These are phyloP conservation scores for Incumbomyces lentus DNA, from an alignment of 2,329 filamentous ascomycete species.

Conservation along the genomic window DNA sequence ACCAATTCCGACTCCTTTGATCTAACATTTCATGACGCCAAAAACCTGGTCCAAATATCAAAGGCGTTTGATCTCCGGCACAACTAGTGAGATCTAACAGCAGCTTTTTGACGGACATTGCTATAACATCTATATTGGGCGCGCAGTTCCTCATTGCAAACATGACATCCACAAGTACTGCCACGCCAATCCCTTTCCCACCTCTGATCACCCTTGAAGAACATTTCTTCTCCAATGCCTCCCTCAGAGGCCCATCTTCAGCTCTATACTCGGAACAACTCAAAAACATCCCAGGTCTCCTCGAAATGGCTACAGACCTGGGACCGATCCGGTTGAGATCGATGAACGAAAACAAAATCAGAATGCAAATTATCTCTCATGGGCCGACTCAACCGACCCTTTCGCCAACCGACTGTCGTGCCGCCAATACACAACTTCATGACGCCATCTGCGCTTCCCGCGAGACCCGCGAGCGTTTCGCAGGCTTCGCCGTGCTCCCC, in stretches of 20 bases:
- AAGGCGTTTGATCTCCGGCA: no score
- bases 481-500: constrained; percentile 35
- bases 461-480: constrained; percentile 27
- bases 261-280: constrained; percentile 6
- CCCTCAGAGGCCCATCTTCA: constrained; percentile 1
- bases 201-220: constrained; percentile 20
- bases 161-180: neutral
- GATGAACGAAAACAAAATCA: constrained; percentile 15
- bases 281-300: constrained; percentile 4
- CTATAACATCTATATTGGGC: no score
- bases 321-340: constrained; percentile 13
- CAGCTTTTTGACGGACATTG: no score
- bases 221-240: constrained; percentile 13
- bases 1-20: no score
- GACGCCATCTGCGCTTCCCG: constrained; percentile 18
- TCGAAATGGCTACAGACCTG: constrained; percentile 14
- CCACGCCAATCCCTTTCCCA: neutral
- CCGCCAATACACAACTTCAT: constrained; percentile 15
- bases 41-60: no score
- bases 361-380: constrained; percentile 19
- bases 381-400: constrained; percentile 12
- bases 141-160: neutral
- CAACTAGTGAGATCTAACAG: no score
- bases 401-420: constrained; percentile 12
- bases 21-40: no score